Base-by-base conservation (phyloP, 129 eudicot genomes). In the Artemisia tridentata region DNA sequence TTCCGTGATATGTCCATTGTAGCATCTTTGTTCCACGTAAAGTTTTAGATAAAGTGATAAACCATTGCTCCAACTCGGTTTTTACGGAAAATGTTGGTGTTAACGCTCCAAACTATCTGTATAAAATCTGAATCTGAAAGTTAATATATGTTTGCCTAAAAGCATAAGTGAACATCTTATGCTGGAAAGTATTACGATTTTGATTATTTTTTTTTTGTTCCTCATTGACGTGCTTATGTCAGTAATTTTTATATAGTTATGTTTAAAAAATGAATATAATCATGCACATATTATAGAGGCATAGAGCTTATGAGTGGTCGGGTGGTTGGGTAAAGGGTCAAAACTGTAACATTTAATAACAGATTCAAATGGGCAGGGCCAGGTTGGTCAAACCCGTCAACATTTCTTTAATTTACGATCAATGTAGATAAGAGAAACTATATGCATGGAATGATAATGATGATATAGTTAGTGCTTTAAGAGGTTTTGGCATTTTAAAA, bases 91-190 rank as follows among this genome's bases (percentile, higher is more conserved):
- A 23, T 49, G 13, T 67, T 49, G 25, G 59, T 67, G 46, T 49
- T 49, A 47, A 50, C n/a, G 72, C 9, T 67, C 9, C 45, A 8
- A 38, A 38, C 45, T 21, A 21, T 66, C 43, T 12, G 4, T 13
- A 21, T 49, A 16, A 46, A 46, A 18, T 47, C 14, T 47, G 71
- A 65, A 65, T 65, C 18, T 43, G 50, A 53, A 65, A 65, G 41
- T 8, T 65, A 19, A 21, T 47, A 11, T 45, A 4, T 14, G 25
- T 49, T 65, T 65, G 2, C 25, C 21, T 45, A 65, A 46, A 47
- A 51, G 27, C 52, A 27, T 5, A 2, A n/a, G 5, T 67, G 31
- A 11, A 23, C 56, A 19, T 49, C 14, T 20, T 67, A 11, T 48
- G 34, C 19, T 48, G 29, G 68, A 23, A 58, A 58, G 21, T 34